Percentiles rank a stretch among this genome's conserved stretches.
These are phyloP conservation scores for Saccharomyces eubayanus DNA, from an alignment of 805 yeast species.

Conservation along the genomic window DNA sequence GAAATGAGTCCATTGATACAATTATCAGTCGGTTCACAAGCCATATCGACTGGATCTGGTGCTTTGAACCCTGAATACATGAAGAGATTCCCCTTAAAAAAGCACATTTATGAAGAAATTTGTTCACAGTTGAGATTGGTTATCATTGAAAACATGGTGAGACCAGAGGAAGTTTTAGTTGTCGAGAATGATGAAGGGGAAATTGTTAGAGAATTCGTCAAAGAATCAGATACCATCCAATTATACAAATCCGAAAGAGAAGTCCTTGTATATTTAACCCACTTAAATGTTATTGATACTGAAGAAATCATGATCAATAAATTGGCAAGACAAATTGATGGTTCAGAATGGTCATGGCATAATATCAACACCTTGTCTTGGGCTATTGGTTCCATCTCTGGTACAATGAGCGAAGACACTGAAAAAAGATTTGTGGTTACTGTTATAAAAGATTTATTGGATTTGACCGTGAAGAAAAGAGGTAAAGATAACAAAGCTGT, in stretches of 20 bases:
- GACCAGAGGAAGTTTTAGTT: constrained; percentile 95
- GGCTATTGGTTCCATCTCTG: constrained; percentile 99
- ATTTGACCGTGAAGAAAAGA: constrained; percentile 89
- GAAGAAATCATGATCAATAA: constrained; percentile 90
- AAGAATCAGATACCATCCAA: constrained; percentile 94
- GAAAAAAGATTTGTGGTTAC: constrained; percentile 90
- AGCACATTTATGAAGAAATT: constrained; percentile 70
- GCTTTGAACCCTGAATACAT: constrained; percentile 79
- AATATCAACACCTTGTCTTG: constrained; percentile 94
- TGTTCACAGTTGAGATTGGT: constrained; percentile 80
- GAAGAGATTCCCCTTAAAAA: constrained; percentile 74
- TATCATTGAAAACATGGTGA: constrained; percentile 95
- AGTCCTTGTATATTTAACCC: constrained; percentile 89
- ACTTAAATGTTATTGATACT: constrained; percentile 87
- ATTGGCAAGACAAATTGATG: constrained; percentile 87
- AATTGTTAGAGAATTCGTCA: constrained; percentile 93
- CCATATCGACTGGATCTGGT: constrained; percentile 49
- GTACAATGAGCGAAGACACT: constrained; percentile 97
- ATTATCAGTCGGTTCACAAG: constrained; percentile 37
- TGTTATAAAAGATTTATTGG: constrained; percentile 84
- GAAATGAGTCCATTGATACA: constrained; percentile 75
- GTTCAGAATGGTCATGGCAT: constrained; percentile 98
- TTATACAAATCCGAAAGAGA: constrained; percentile 93
- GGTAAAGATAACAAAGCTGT: constrained; percentile 98
- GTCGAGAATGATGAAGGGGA: constrained; percentile 99